Evolutionary conservation across 208 protist species (phyloP).

Genomic region (Acanthamoeba triangularis): DNA sequence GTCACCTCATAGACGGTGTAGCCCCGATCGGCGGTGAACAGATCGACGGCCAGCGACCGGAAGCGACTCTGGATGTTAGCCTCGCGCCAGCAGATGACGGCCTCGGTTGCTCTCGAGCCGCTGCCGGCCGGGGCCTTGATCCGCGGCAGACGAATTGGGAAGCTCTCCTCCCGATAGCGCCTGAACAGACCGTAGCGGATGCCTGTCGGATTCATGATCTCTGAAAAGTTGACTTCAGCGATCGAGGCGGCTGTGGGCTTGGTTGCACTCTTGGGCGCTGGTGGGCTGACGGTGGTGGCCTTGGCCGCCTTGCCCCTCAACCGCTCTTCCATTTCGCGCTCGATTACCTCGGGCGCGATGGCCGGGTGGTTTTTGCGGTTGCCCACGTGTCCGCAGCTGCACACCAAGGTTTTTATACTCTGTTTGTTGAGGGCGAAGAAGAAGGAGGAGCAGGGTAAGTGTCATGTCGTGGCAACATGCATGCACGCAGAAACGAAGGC

Average conservation of each 20-base stretch:
- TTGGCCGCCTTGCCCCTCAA: not conserved
- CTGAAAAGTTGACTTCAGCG: not conserved
- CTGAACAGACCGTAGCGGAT: not conserved
- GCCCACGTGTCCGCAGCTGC: not conserved
- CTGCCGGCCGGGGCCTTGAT: too few species aligned
- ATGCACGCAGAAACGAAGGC: not conserved
- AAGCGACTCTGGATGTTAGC: too few species aligned
- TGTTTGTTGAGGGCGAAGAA: not conserved
- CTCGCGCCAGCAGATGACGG: not conserved
- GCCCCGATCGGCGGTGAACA: not conserved
- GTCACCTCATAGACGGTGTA: not conserved
- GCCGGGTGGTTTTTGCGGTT: not conserved
- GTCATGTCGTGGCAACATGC: not conserved
- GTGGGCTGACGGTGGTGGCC: not conserved
- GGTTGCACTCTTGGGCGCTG: not conserved
- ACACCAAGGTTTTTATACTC: not conserved
- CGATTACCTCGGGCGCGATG: constrained; percentile 20
- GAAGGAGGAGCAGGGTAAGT: not conserved
- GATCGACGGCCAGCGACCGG: not conserved
- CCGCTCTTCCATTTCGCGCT: not conserved
- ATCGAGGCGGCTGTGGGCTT: not conserved
- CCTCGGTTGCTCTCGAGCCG: not conserved
- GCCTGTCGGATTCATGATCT: not conserved
- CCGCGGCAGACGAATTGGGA: not conserved
- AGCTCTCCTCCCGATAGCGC: not conserved